These are phyloP conservation scores for Puccinia coronata DNA, from an alignment of 1,284 basidiomycete species.

Conservation along the genomic window DNA sequence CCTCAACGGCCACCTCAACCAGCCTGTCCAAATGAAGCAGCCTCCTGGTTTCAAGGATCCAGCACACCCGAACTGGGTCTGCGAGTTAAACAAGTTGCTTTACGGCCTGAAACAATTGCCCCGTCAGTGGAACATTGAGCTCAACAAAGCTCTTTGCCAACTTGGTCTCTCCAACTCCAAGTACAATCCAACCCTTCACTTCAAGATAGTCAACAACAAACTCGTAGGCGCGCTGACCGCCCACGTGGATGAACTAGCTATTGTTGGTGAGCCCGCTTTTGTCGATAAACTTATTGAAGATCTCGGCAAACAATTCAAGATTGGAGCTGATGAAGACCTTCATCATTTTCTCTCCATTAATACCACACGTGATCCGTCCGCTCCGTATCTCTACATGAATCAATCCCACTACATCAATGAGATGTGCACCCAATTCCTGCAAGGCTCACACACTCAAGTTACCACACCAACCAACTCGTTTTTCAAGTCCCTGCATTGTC, in stretches of 20 bases:
- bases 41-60: slow-evolving; percentile 26
- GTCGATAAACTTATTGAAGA: not conserved
- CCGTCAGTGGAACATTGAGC: no score
- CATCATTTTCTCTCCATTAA: no score
- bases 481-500: not conserved
- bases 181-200: no score
- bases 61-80: slow-evolving; percentile 23
- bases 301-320: not conserved
- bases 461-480: not conserved
- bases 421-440: no score
- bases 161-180: no score
- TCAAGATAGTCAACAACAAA: no score
- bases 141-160: not conserved
- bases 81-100: not conserved
- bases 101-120: slow-evolving; percentile 33
- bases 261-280: no score
- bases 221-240: no score
- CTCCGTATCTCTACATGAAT: not conserved
- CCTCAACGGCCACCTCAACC: slow-evolving; percentile 16
- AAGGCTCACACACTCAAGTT: not conserved
- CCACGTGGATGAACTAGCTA: no score
- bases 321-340: no score
- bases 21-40: not conserved
- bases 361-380: no score
- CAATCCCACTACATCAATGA: no score